Base-by-base conservation (phyloP, 2,329 filamentous ascomycete genomes). In the Pseudogymnoascus sp. region DNA sequence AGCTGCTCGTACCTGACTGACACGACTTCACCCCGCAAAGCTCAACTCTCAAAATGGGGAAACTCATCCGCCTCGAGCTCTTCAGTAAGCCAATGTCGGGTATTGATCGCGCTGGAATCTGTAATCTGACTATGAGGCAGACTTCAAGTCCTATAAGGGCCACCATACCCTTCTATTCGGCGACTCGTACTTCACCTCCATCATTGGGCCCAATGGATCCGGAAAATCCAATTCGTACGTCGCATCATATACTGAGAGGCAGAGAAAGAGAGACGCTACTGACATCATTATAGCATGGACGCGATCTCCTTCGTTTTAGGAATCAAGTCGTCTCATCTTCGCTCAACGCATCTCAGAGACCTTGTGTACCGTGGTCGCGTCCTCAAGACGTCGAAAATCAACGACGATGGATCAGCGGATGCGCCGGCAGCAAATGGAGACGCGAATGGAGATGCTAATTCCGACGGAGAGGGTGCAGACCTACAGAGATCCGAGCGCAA, bases 121-220 rank as follows among this genome's bases (percentile, higher is more conserved):
- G 21, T 31, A 31, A 19, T 61, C 69, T 73, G 8, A 73, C 62
- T 7, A 10, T 21, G 13, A 13, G 44, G 3, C 64, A 95, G 90
- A 99, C 80, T 99, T 99, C 86, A 99, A 99, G 80, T 97, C 95
- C 71, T 99, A 99, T 81, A 96, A 96, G 77, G 95, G 93, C 64
- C 93, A 97, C 72, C 95, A 99, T 79, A 88, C 86, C 65, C 86
- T 99, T 50, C 85, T 97, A 62, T 97, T 99, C 72, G 93, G 93
- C 72, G 93, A 99, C 79, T 96, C 93, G 1, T 97, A 97, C 78
- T 99, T 99, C 77, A 99, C 95, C 60, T 99, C 95, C 44, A 97
- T 99, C 73, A 97, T 99, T 73, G 95, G 96, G 5, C 95, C 95
- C 74, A 99, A 99, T 93, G 95, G 95, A 80, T 97, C 95, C 37